A percentile compares a stretch with the other conserved stretches of the same genome.
Conservation (phyloP, 116 monocot species). For the Cymodocea nodosa region DNA sequence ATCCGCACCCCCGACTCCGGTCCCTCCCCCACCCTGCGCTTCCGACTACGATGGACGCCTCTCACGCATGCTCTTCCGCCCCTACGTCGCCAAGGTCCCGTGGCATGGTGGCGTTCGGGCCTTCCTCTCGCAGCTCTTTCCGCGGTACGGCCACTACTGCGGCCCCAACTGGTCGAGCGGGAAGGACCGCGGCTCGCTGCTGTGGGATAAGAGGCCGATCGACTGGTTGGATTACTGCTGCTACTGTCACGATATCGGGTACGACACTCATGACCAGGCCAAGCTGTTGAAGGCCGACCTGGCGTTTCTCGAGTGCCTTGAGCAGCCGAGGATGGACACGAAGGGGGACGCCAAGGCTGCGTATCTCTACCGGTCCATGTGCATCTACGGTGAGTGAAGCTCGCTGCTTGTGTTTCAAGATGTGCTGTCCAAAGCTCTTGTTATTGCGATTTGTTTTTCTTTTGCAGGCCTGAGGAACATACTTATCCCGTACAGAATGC, state of each 20-base stretch:
- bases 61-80: constrained; percentile 63
- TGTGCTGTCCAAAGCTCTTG: too few species aligned
- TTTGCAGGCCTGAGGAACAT: constrained; percentile 64
- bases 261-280: constrained; percentile 80
- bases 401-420: too few species aligned
- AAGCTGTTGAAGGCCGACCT: constrained; percentile 81
- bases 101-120: constrained; percentile 86
- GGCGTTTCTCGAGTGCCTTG: constrained; percentile 77
- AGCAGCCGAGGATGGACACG: constrained; percentile 53
- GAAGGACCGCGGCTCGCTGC: constrained; percentile 68
- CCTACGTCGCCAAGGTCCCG: constrained; percentile 87
- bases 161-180: constrained; percentile 99
- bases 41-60: constrained; percentile 3
- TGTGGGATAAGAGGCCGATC: constrained; percentile 85
- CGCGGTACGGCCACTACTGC: constrained; percentile 94
- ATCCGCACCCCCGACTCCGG: too few species aligned
- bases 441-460: neutral
- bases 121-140: constrained; percentile 84
- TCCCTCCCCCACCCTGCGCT: too few species aligned
- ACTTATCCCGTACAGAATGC: constrained; percentile 77
- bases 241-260: constrained; percentile 97
- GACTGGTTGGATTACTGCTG: constrained; percentile 97
- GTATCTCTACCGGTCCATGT: constrained; percentile 70
- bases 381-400: constrained; percentile 43
- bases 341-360: constrained; percentile 48